A percentile compares a stretch with the other conserved stretches of the same genome.
Evolutionary conservation across 2,329 filamentous ascomycete species (phyloP).

Genomic region (Incumbomyces delicatus): DNA sequence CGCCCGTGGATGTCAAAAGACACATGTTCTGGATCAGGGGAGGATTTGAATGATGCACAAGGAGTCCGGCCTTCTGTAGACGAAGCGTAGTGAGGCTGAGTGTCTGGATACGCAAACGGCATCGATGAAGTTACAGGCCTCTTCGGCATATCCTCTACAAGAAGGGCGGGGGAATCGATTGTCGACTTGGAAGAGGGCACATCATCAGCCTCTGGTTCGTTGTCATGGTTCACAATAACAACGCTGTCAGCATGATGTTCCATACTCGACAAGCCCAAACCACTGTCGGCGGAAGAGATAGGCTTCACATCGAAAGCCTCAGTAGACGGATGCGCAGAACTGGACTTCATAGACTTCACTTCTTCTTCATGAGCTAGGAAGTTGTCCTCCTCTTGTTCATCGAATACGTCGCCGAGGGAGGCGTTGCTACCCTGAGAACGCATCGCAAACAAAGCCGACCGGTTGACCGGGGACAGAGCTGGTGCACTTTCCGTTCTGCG

Average conservation of each 20-base stretch:
- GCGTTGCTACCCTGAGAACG: conserved; percentile 30
- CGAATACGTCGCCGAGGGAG: conserved; percentile 37
- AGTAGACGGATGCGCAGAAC: conserved; percentile 1
- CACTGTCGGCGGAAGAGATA: background rate
- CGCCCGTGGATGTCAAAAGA: conserved; percentile 33
- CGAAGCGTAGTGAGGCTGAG: conserved; percentile 31
- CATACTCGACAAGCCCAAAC: conserved; percentile 15
- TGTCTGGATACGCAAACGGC: conserved; percentile 29
- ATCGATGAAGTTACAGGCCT: conserved; percentile 34
- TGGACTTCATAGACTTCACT: conserved; percentile 23
- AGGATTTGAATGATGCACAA: conserved; percentile 35
- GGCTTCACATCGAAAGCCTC: background rate
- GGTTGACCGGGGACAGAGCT: conserved; percentile 39
- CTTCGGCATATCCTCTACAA: conserved; percentile 24
- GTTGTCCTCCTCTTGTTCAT: conserved; percentile 42
- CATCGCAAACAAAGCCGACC: conserved; percentile 27
- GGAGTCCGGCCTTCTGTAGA: conserved; percentile 27
- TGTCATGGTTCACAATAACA: conserved; percentile 19
- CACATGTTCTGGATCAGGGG: conserved; percentile 32
- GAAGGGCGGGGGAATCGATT: conserved; percentile 16
- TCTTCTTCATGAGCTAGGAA: conserved; percentile 28
- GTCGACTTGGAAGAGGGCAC: conserved; percentile 21
- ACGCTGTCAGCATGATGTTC: conserved; percentile 13
- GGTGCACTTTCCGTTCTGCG: conserved; percentile 41
- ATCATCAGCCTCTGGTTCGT: conserved; percentile 14